A percentile compares a stretch with the other conserved stretches of the same genome.
These are phyloP conservation scores for Letharia lupina DNA, from an alignment of 495 filamentous ascomycete genomes.

Conservation along the genomic window DNA sequence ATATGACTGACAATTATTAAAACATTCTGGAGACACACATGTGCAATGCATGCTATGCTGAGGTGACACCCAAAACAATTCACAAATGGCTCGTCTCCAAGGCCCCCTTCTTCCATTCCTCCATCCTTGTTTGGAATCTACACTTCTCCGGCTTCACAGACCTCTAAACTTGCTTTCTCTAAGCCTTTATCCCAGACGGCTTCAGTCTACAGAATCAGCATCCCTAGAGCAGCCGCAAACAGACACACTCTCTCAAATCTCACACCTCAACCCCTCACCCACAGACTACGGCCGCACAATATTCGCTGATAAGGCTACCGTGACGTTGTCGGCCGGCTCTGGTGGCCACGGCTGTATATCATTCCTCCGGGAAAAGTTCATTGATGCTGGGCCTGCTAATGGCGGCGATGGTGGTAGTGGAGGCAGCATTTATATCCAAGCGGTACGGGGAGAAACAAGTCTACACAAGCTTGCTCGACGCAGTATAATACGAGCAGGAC, in stretches of 20 bases:
- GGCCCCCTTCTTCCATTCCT: constrained; percentile 55
- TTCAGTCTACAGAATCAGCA: constrained; percentile 31
- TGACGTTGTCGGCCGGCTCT: constrained; percentile 64
- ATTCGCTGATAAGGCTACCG: constrained; percentile 76
- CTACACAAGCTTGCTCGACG: constrained; percentile 83
- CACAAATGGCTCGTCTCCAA: constrained; percentile 16
- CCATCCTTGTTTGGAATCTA: constrained; percentile 47
- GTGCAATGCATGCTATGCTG: background rate
- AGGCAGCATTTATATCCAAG: constrained; percentile 90
- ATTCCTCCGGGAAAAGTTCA: constrained; percentile 81
- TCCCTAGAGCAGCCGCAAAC: constrained; percentile 19
- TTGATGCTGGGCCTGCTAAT: constrained; percentile 85
- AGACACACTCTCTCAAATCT: constrained; percentile 33
- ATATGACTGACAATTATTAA: too few species aligned
- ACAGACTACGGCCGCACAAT: constrained; percentile 72
- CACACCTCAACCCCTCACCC: constrained; percentile 67
- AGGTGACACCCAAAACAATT: background rate
- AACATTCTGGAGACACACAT: background rate
- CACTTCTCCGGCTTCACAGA: constrained; percentile 29
- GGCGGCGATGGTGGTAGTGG: constrained; percentile 90
- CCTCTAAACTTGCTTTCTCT: constrained; percentile 23
- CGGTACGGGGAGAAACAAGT: constrained; percentile 79
- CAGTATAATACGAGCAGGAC: constrained; percentile 64
- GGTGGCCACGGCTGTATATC: constrained; percentile 92
- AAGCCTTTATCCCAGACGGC: constrained; percentile 21